phyloP scores from a whole-genome alignment of 2,329 filamentous ascomycete species.

The Mycosphaerella sp. region DNA sequence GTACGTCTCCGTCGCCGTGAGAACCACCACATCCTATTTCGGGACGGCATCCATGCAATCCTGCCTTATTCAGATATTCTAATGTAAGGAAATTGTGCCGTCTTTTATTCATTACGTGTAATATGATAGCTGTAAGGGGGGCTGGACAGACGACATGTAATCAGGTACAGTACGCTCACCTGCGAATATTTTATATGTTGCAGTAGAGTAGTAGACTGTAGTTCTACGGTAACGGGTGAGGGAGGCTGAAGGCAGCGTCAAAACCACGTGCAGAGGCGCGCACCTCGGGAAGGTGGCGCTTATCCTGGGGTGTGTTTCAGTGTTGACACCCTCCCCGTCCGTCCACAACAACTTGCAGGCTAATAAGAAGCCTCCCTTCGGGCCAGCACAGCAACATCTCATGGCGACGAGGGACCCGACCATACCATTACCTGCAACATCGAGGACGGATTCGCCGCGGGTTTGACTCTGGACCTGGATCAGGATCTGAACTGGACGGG shows the following conservation, averaged over 20 bases:
- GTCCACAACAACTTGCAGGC: conserved; percentile 5
- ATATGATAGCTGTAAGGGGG: no score
- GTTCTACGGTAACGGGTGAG: no score
- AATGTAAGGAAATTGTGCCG: no score
- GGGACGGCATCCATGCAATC: conserved; percentile 5
- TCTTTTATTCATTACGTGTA: no score
- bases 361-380: neutral
- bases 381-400: neutral
- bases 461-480: neutral
- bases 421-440: neutral
- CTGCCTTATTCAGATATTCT: neutral
- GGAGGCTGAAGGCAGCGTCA: no score
- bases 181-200: no score
- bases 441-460: neutral
- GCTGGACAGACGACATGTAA: no score
- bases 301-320: neutral
- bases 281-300: neutral
- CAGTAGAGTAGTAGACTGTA: no score
- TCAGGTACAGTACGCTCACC: no score
- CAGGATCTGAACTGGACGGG: neutral
- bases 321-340: neutral
- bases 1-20: conserved; percentile 4
- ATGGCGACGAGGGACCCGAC: conserved; percentile 2
- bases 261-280: neutral
- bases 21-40: neutral